These are phyloP conservation scores for Inga oerstediana DNA, from an alignment of 306 rosid species.

Conservation along the genomic window DNA sequence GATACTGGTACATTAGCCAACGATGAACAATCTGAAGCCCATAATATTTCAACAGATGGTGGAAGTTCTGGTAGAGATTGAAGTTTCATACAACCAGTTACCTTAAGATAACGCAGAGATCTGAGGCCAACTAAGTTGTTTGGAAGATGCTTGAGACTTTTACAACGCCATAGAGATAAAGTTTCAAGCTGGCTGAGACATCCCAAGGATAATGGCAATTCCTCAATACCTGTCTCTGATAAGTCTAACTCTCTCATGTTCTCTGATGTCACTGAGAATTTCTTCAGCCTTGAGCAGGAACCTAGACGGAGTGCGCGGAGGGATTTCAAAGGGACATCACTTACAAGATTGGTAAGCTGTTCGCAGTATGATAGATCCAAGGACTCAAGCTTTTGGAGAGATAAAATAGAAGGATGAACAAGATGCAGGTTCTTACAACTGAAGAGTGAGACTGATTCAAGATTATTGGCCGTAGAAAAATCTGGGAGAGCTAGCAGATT, in stretches of 20 bases:
- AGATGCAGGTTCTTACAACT: not conserved
- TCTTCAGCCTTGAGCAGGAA: not conserved
- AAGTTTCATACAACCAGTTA: not conserved
- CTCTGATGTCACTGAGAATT: slow-evolving; percentile 1
- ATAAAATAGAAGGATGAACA: slow-evolving; percentile 14
- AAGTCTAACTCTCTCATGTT: not conserved
- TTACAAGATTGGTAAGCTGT: not conserved
- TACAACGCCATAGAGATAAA: not conserved
- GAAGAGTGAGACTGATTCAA: not conserved
- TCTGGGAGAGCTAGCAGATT: not conserved
- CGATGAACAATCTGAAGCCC: not conserved
- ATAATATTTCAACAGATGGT: not conserved
- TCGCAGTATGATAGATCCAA: not conserved
- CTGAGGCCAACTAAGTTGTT: not conserved
- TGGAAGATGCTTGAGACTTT: not conserved
- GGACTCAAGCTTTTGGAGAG: not conserved
- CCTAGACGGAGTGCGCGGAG: not conserved
- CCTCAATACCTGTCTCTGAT: not conserved
- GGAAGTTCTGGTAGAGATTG: slow-evolving; percentile 3
- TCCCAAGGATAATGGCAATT: slow-evolving; percentile 3
- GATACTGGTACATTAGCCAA: not conserved
- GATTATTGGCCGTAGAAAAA: not conserved
- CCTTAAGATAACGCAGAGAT: not conserved
- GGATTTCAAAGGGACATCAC: not conserved
- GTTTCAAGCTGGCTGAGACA: not conserved